A percentile compares a stretch with the other conserved stretches of the same genome.
Conservation (phyloP, 1,139 yeast species). For the Geotrichum candidum region DNA sequence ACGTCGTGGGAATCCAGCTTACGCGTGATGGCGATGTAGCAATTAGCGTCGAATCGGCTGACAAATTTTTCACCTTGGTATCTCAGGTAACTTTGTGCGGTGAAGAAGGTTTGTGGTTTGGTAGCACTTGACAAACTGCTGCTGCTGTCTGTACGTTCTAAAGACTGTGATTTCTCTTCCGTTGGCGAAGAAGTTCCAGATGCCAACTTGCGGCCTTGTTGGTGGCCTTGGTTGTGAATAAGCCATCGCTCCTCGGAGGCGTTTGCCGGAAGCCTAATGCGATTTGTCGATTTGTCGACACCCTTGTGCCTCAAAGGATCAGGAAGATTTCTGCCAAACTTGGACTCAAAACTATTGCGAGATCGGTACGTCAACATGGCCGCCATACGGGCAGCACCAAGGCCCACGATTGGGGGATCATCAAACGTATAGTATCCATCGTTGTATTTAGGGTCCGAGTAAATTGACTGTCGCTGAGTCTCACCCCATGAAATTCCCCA, state of each 20-base stretch:
- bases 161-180: constrained; percentile 20
- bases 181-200: constrained; percentile 17
- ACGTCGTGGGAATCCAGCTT: constrained; percentile 93
- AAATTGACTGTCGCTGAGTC: constrained; percentile 92
- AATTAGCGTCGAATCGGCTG: constrained; percentile 87
- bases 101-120: constrained; percentile 79
- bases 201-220: constrained; percentile 28
- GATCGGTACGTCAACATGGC: constrained; percentile 90
- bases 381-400: constrained; percentile 96
- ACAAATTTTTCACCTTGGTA: constrained; percentile 92
- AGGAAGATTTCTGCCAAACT: constrained; percentile 80
- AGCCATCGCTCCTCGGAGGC: constrained; percentile 51
- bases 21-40: constrained; percentile 88
- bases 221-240: constrained; percentile 61
- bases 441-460: constrained; percentile 83
- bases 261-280: constrained; percentile 30
- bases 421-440: constrained; percentile 78
- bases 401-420: constrained; percentile 79
- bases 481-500: constrained; percentile 99
- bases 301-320: constrained; percentile 39
- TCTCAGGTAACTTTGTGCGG: constrained; percentile 90
- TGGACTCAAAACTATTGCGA: constrained; percentile 80
- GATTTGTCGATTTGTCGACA: constrained; percentile 19
- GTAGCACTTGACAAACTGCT: constrained; percentile 21
- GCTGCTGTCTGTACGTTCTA: constrained; percentile 17